Evolutionary conservation across 2,329 filamentous ascomycete genomes (phyloP).

Genomic region (Botrytis fragariae): DNA sequence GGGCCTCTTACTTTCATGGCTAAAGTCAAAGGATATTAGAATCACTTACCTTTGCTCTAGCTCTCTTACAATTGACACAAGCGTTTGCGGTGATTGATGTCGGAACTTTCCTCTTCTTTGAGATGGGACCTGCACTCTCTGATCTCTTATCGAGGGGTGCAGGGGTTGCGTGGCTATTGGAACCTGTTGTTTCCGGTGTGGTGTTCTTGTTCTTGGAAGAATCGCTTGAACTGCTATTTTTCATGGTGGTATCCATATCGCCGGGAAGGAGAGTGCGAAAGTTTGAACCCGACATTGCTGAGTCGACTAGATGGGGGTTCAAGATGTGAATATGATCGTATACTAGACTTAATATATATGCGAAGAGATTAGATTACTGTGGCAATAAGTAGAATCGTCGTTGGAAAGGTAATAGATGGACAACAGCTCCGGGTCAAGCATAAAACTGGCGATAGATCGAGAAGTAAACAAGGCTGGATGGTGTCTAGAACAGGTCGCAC

Average conservation of each 20-base stretch:
- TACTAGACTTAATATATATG: background rate
- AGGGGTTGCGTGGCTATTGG: background rate
- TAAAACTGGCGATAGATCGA: background rate
- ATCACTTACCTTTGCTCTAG: constrained; percentile 35
- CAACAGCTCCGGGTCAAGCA: background rate
- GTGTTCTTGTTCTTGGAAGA: background rate
- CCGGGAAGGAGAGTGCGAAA: background rate
- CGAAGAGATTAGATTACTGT: background rate
- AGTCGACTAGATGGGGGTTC: background rate
- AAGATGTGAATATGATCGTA: background rate
- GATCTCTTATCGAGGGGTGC: background rate
- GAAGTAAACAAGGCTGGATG: background rate
- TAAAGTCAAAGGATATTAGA: background rate
- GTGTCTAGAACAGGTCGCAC: background rate
- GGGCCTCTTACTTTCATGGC: background rate
- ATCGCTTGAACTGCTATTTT: background rate
- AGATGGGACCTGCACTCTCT: background rate
- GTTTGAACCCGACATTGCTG: background rate
- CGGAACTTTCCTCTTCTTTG: background rate
- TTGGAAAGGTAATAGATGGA: background rate
- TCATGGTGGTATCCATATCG: background rate
- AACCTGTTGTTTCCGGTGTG: background rate
- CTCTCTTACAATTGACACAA: constrained; percentile 1
- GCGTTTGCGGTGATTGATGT: constrained; percentile 3
- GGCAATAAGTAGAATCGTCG: background rate